These are phyloP conservation scores for Fusarium irregulare DNA, from an alignment of 2,329 filamentous ascomycete genomes.

Conservation along the genomic window DNA sequence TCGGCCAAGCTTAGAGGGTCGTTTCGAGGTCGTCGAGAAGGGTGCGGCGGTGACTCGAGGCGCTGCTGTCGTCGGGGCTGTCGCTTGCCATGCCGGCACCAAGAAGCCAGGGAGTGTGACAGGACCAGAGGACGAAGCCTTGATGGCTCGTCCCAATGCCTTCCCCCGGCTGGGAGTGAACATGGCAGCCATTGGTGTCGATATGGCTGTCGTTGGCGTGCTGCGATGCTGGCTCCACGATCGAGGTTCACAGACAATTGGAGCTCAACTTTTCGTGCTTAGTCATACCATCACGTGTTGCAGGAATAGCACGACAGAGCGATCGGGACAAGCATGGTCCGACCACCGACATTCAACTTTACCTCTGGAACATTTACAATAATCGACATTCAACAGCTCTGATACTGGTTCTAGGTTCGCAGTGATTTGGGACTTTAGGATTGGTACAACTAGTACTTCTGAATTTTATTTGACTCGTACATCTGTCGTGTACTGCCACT, in stretches of 20 bases:
- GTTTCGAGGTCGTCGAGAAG: conserved; percentile 78
- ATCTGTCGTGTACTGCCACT: conserved; percentile 49
- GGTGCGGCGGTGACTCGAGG: conserved; percentile 46
- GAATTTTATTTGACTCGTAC: conserved; percentile 47
- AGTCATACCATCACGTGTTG: conserved; percentile 51
- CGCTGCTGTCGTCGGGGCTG: conserved; percentile 53
- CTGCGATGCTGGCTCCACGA: conserved; percentile 23
- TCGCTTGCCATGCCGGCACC: conserved; percentile 73
- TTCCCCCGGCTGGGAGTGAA: conserved; percentile 72
- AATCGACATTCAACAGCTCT: background rate
- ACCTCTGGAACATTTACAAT: background rate
- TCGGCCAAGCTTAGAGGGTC: conserved; percentile 85
- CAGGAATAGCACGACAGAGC: background rate
- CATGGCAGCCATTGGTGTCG: conserved; percentile 62
- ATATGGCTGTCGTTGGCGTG: conserved; percentile 38
- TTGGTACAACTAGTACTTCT: conserved; percentile 49
- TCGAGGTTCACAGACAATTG: conserved; percentile 27
- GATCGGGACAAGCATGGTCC: conserved; percentile 3
- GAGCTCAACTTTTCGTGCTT: conserved; percentile 50
- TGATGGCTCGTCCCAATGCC: conserved; percentile 65
- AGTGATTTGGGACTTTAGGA: background rate
- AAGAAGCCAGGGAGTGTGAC: conserved; percentile 77
- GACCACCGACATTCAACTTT: background rate
- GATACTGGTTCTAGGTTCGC: background rate
- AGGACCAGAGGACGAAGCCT: conserved; percentile 58